Conservation (phyloP, 805 yeast species). For the Henningerozyma blattae region DNA sequence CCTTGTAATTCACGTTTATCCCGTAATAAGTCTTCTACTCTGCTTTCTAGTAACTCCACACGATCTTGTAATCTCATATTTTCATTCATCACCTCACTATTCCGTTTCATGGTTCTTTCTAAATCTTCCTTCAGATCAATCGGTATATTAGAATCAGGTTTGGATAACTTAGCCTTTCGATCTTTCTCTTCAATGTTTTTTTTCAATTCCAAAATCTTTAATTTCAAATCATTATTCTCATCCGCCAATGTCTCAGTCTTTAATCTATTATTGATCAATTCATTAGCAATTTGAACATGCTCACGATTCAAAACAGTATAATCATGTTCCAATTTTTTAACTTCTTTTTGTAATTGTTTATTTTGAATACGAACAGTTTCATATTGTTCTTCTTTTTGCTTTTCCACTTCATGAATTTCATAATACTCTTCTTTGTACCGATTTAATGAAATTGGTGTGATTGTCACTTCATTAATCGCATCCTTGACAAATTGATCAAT, state of each 20-base stretch:
- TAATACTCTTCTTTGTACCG: slow-evolving; percentile 65
- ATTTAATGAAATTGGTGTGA: slow-evolving; percentile 60
- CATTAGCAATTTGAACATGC: slow-evolving; percentile 79
- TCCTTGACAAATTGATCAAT: slow-evolving; percentile 68
- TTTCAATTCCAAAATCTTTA: slow-evolving; percentile 37
- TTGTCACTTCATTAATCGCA: slow-evolving; percentile 52
- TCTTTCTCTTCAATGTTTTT: slow-evolving; percentile 26
- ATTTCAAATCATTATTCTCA: slow-evolving; percentile 52
- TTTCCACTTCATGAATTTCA: slow-evolving; percentile 58
- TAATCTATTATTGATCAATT: slow-evolving; percentile 70
- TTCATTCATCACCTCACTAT: slow-evolving; percentile 52
- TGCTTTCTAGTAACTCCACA: slow-evolving; percentile 31
- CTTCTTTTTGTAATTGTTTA: slow-evolving; percentile 60
- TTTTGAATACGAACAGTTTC: slow-evolving; percentile 56
- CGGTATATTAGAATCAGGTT: slow-evolving; percentile 28
- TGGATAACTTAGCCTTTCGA: slow-evolving; percentile 12
- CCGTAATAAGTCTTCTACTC: slow-evolving; percentile 27
- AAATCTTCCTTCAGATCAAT: slow-evolving; percentile 37
- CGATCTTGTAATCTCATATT: slow-evolving; percentile 47
- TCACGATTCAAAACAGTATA: slow-evolving; percentile 63
- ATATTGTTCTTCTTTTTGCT: slow-evolving; percentile 48
- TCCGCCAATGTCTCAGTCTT: slow-evolving; percentile 62
- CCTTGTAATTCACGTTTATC: slow-evolving; percentile 12
- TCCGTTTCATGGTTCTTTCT: slow-evolving; percentile 47
- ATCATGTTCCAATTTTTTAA: slow-evolving; percentile 58